Percentiles rank a stretch among this genome's conserved stretches.
Conservation (phyloP, 176 grass and related monocot genomes). For the Triticum turgidum region DNA sequence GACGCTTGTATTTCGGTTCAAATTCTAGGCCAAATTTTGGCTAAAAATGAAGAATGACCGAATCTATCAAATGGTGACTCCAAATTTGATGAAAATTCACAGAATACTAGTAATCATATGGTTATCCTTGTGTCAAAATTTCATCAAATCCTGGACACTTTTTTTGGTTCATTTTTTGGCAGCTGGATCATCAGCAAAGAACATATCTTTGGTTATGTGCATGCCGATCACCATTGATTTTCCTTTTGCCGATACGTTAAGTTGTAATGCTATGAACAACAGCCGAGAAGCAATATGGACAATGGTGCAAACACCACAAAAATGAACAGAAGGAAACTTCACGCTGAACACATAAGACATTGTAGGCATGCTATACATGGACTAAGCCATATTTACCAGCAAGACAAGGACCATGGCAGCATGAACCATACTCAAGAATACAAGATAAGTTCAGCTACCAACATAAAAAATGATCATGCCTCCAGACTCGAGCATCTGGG, state of each 20-base stretch:
- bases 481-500: no score
- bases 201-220: neutral
- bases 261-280: slow-evolving; percentile 39
- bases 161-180: no score
- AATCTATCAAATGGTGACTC: no score
- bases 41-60: no score
- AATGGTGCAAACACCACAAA: slow-evolving; percentile 8
- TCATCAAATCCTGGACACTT: neutral
- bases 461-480: no score
- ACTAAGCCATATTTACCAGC: neutral
- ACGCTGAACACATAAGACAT: slow-evolving; percentile 20
- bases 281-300: slow-evolving; percentile 21
- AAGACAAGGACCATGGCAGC: neutral
- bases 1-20: no score
- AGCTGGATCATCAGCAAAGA: slow-evolving; percentile 11
- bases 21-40: no score
- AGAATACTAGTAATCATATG: no score
- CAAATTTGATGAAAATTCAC: no score
- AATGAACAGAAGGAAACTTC: slow-evolving; percentile 6
- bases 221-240: slow-evolving; percentile 10
- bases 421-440: neutral
- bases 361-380: neutral
- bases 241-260: neutral
- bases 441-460: neutral
- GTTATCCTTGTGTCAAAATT: no score